A percentile compares a stretch with the other conserved stretches of the same genome.
Conservation (phyloP, 164 flowering plant genomes). For the Vitis rupestris region DNA sequence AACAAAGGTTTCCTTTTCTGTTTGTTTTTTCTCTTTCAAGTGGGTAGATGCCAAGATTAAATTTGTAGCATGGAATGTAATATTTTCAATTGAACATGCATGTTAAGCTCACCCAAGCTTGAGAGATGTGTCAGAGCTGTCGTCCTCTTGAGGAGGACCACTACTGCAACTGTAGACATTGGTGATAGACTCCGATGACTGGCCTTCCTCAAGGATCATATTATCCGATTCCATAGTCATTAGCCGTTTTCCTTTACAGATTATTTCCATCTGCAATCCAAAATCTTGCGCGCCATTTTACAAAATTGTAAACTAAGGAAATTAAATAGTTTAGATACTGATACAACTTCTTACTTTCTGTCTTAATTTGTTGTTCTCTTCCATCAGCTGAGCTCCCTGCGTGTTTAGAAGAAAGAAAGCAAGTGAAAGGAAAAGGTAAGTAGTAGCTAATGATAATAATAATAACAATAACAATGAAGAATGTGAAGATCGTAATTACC, state of each 20-base stretch:
- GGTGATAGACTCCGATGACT: constrained; percentile 45
- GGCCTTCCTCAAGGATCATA: constrained; percentile 25
- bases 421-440: too few species aligned
- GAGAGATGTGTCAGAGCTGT: constrained; percentile 41
- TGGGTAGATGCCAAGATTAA: too few species aligned
- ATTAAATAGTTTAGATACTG: neutral
- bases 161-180: constrained; percentile 31
- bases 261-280: constrained; percentile 20
- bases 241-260: constrained; percentile 16
- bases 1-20: too few species aligned
- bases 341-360: constrained; percentile 18
- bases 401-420: neutral
- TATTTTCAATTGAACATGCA: neutral
- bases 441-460: too few species aligned
- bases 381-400: constrained; percentile 33
- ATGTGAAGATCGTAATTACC: too few species aligned
- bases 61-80: neutral
- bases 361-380: constrained; percentile 33
- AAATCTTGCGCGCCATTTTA: neutral
- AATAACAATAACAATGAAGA: neutral
- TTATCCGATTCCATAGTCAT: constrained; percentile 1
- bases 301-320: neutral
- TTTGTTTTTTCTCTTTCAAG: too few species aligned
- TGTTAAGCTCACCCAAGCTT: constrained; percentile 20
- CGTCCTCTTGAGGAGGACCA: constrained; percentile 31